A percentile compares a stretch with the other conserved stretches of the same genome.
Conservation (phyloP, 192 early-diverging fungal genomes). For the Phlyctochytrium bullatum region DNA sequence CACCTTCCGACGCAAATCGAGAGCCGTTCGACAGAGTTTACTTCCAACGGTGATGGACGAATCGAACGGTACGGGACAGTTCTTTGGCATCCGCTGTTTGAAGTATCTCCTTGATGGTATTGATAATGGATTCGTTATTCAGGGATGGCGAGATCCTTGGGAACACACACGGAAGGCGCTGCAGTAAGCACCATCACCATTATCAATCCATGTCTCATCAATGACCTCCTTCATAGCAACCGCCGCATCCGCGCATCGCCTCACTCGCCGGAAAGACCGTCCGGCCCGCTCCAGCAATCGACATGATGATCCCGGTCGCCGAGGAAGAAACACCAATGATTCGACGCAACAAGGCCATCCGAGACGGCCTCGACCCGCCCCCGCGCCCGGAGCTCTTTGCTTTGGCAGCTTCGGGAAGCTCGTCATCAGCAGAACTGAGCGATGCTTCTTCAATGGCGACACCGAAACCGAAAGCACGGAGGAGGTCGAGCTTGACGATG, state of each 20-base stretch:
- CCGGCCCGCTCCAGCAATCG: neutral
- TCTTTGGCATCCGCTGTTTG: too few species aligned
- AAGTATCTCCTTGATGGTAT: too few species aligned
- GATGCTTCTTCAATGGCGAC: too few species aligned
- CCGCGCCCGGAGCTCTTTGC: neutral
- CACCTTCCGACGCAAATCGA: too few species aligned
- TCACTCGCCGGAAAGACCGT: neutral
- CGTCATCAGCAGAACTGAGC: neutral
- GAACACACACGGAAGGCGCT: too few species aligned
- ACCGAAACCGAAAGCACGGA: neutral
- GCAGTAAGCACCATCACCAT: too few species aligned
- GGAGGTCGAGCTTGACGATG: neutral
- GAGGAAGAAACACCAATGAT: constrained; percentile 36
- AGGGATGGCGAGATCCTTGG: too few species aligned
- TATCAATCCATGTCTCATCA: too few species aligned
- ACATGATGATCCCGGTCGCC: constrained; percentile 10
- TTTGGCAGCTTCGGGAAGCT: neutral
- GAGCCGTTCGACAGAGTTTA: too few species aligned
- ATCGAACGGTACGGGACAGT: too few species aligned
- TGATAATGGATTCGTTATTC: too few species aligned
- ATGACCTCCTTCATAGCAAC: neutral
- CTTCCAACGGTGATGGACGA: too few species aligned
- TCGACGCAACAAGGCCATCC: constrained; percentile 25
- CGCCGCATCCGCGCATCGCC: neutral
- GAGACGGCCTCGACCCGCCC: constrained; percentile 6